phyloP scores from a whole-genome alignment of 2,329 filamentous ascomycete species.

The Verticillium nonalfalfae region DNA sequence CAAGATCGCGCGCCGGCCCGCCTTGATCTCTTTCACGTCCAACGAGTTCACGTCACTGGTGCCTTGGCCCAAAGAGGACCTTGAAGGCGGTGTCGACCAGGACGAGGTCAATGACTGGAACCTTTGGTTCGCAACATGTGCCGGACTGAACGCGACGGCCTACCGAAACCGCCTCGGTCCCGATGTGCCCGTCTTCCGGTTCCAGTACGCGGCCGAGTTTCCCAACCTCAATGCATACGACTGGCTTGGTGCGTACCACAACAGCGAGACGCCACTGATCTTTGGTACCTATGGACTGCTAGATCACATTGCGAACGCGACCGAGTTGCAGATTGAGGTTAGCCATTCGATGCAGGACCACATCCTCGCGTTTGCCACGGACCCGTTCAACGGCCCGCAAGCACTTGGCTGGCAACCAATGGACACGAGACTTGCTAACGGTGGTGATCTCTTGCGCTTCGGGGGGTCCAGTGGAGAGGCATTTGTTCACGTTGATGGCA shows the following conservation, averaged over 20 bases:
- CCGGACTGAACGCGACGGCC: conserved; percentile 17
- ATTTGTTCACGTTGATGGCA: conserved; percentile 8
- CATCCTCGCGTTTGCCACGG: conserved; percentile 17
- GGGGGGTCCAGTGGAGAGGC: conserved; percentile 12
- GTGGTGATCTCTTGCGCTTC: conserved; percentile 8
- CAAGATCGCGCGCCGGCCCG: conserved; percentile 17
- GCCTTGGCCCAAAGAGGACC: conserved; percentile 17
- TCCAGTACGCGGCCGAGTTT: conserved; percentile 32
- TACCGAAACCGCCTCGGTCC: conserved; percentile 16
- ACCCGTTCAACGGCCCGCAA: conserved; percentile 16
- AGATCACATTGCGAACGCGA: conserved; percentile 15
- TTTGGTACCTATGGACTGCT: conserved; percentile 27
- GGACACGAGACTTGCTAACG: conserved; percentile 12
- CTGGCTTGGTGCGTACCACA: conserved; percentile 36
- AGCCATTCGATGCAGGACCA: conserved; percentile 20
- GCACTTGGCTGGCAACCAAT: conserved; percentile 12
- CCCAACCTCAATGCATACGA: conserved; percentile 27
- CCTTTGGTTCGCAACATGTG: conserved; percentile 18
- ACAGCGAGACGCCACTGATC: conserved; percentile 26
- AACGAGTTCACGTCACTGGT: conserved; percentile 23
- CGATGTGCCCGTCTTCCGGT: conserved; percentile 27
- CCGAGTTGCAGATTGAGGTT: conserved; percentile 15
- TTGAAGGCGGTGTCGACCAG: conserved; percentile 20
- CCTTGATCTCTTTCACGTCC: conserved; percentile 23
- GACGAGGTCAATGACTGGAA: conserved; percentile 5